Evolutionary conservation across 2,329 filamentous ascomycete species (phyloP), one percentile per base, ranked within the genome.

Genomic region (Colletotrichum sp.): DNA sequence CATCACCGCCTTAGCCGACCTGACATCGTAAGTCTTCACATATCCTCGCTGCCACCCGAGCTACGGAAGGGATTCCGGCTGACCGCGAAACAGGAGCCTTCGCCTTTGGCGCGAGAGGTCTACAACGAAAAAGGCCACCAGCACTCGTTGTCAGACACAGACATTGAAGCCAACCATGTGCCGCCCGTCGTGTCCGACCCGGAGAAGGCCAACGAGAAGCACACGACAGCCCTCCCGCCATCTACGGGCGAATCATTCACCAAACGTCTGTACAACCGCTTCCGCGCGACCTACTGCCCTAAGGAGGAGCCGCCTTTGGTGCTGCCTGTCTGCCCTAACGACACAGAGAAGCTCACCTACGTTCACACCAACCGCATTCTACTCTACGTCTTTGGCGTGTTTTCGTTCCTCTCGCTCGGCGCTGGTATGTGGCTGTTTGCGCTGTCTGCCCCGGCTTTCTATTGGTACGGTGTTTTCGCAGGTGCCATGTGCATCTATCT

Each of bases 401-500:
- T 86, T 62, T 84, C 84, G 10, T 85, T 86, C 75, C 79, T 86
- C 13, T 82, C 81, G 15, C 80, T 87, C n/a, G 84, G 83, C 8
- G 85, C 82, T 6, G 85, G 85, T 57, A 86, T 86, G 84, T 86
- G 85, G 85, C 80, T 86, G 6, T 86, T 86, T 71, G 81, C 83
- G 36, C 78, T 85, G 12, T 83, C 83, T 62, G 81, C 83, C 8
- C 79, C 80, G 24, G 80, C 81, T 36, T 86, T 85, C 65, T 80
- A 81, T 69, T 86, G 83, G 82, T 86, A 85, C 74, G 84, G 83
- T 36, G 80, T 83, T 28, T 84, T 86, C 30, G 84, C 84, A 16
- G 81, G 81, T 70, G 81, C 84, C 60, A 81, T 86, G 73, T 84
- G 86, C 79, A 78, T 86, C 70, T 86, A 86, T 77, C 80, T 87